Percentiles rank a stretch among this genome's conserved stretches.
Evolutionary conservation across 225 moss, liverwort and hornwort genomes (phyloP).

Genomic region (Sphagnum contortum): DNA sequence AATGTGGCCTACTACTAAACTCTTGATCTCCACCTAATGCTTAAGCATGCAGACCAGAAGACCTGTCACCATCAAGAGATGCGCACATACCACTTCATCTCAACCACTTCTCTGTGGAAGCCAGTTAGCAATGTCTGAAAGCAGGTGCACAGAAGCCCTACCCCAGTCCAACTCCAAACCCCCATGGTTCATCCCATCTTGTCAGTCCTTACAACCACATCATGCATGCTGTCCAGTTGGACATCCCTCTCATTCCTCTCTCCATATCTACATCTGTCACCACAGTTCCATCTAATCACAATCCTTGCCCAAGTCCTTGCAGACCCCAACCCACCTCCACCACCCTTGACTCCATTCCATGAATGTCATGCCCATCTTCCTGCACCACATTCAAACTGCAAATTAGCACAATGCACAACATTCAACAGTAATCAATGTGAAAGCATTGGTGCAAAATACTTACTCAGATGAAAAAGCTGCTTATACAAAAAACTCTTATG

Average conservation of each 20-base stretch:
- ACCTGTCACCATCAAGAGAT: neutral
- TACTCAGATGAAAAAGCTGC: too few relatives aligned
- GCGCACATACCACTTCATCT: neutral
- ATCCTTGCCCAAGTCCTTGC: constrained; percentile 32
- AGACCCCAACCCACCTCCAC: constrained; percentile 46
- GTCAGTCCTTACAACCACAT: constrained; percentile 40
- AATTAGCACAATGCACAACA: too few relatives aligned
- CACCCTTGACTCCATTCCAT: constrained; percentile 44
- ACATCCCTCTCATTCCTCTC: constrained; percentile 35
- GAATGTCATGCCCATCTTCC: constrained; percentile 60
- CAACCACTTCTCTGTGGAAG: neutral
- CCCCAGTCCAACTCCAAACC: constrained; percentile 46
- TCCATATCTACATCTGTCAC: constrained; percentile 39
- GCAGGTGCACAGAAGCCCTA: constrained; percentile 13
- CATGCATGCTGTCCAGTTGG: constrained; percentile 34
- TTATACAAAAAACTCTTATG: too few relatives aligned
- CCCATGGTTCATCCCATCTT: constrained; percentile 50
- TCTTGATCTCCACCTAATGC: neutral
- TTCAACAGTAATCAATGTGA: too few relatives aligned
- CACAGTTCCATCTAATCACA: constrained; percentile 41
- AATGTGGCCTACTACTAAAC: neutral
- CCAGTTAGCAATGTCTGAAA: neutral
- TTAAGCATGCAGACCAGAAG: neutral
- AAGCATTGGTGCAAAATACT: too few relatives aligned
- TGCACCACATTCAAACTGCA: constrained; percentile 15